These are phyloP conservation scores for Daldinia grandis DNA, from an alignment of 495 filamentous ascomycete genomes.

Conservation along the genomic window DNA sequence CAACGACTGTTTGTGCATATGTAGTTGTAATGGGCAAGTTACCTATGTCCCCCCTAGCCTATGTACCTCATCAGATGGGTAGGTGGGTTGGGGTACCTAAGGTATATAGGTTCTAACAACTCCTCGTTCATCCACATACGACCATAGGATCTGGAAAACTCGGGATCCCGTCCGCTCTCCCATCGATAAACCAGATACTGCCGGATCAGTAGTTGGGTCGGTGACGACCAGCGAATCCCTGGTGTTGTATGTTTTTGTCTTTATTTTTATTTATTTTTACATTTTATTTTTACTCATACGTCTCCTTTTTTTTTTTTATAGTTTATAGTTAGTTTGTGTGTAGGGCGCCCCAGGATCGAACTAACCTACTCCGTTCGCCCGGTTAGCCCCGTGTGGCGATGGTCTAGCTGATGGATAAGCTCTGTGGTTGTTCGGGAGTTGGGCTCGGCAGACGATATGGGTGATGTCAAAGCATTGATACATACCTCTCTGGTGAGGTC, in stretches of 20 bases:
- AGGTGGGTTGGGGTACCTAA: background rate
- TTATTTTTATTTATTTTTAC: background rate
- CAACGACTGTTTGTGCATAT: background rate
- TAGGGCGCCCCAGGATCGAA: background rate
- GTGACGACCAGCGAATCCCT: constrained; percentile 52
- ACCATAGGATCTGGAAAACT: constrained; percentile 56
- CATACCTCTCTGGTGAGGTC: too few species aligned
- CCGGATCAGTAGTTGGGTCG: constrained; percentile 57
- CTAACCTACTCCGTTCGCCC: background rate
- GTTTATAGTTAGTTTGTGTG: background rate
- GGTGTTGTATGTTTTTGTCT: constrained; percentile 55
- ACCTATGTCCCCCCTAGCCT: too few species aligned
- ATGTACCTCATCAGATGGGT: background rate
- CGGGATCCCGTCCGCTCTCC: constrained; percentile 62
- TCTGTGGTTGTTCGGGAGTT: background rate
- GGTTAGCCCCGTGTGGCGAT: background rate
- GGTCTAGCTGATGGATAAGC: background rate
- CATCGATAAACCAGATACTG: constrained; percentile 48
- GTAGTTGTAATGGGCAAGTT: background rate
- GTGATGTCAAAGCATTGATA: background rate
- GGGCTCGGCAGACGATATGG: background rate
- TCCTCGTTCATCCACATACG: constrained; percentile 43
- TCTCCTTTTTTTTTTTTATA: background rate
- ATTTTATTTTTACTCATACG: background rate
- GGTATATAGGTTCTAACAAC: background rate